A percentile compares a stretch with the other conserved stretches of the same genome.
These are phyloP conservation scores for Scedosporium boydii DNA, from an alignment of 2,329 filamentous ascomycete species.

Conservation along the genomic window DNA sequence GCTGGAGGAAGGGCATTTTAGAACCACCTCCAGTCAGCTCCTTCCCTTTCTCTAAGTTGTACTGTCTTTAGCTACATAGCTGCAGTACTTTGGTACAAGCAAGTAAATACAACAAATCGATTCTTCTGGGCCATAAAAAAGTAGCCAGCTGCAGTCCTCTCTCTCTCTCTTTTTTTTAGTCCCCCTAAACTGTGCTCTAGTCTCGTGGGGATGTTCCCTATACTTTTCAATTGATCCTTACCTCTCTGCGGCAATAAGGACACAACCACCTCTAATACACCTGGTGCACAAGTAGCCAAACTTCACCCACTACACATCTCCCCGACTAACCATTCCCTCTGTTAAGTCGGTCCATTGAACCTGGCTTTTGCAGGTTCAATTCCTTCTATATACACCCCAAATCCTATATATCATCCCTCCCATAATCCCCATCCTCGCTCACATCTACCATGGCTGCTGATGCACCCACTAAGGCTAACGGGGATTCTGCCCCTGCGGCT, in stretches of 20 bases:
- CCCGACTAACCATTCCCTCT: slow-evolving; percentile 3
- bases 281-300: not conserved
- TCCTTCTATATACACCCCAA: slow-evolving; percentile 11
- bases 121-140: too few relatives aligned
- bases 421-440: too few relatives aligned
- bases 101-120: too few relatives aligned
- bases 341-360: not conserved
- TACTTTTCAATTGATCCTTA: too few relatives aligned
- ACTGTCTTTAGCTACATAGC: too few relatives aligned
- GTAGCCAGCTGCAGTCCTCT: too few relatives aligned
- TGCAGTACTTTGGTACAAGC: too few relatives aligned
- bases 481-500: slow-evolving; percentile 34
- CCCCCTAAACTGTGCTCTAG: too few relatives aligned
- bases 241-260: not conserved
- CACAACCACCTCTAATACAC: not conserved
- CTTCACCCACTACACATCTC: slow-evolving; percentile 1
- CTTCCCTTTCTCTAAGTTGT: too few relatives aligned
- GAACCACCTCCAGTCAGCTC: too few relatives aligned
- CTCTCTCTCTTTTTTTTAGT: too few relatives aligned
- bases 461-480: slow-evolving; percentile 30
- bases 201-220: too few relatives aligned
- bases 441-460: slow-evolving; percentile 29
- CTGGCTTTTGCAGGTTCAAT: not conserved
- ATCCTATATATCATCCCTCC: not conserved
- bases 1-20: not conserved